Percentiles rank a stretch among this genome's conserved stretches.
These are phyloP conservation scores for Beauveria asiatica DNA, from an alignment of 2,329 filamentous ascomycete species.

Conservation along the genomic window DNA sequence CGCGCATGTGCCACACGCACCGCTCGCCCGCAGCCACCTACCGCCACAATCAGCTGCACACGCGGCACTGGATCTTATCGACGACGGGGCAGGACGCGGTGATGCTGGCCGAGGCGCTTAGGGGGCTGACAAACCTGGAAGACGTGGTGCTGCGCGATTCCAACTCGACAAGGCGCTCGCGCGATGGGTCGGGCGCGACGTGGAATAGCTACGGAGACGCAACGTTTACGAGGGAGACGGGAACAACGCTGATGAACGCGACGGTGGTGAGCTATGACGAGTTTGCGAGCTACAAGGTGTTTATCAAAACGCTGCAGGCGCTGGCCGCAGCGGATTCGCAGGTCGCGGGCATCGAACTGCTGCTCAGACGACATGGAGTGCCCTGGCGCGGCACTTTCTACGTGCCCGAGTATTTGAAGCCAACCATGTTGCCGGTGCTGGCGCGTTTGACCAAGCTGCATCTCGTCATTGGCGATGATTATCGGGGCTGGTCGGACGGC, in stretches of 20 bases:
- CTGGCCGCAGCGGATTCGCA: conserved; percentile 30
- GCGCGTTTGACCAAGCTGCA: conserved; percentile 36
- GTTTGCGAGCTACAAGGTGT: conserved; percentile 15
- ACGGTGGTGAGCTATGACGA: not conserved
- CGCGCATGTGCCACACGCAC: conserved; percentile 2
- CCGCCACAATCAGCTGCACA: conserved; percentile 4
- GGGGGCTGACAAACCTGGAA: conserved; percentile 43
- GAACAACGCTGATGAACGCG: not conserved
- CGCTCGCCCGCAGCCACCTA: not conserved
- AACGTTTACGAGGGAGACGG: conserved; percentile 17
- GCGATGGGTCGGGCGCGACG: conserved; percentile 32
- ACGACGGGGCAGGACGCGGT: conserved; percentile 38
- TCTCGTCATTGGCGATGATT: conserved; percentile 13
- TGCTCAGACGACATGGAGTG: not conserved
- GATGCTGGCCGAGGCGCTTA: conserved; percentile 49
- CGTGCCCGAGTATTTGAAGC: conserved; percentile 31
- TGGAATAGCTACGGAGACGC: conserved; percentile 50
- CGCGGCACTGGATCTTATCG: conserved; percentile 20
- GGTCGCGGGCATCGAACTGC: conserved; percentile 38
- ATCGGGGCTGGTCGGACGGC: not conserved
- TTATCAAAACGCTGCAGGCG: conserved; percentile 33
- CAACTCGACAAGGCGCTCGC: conserved; percentile 36
- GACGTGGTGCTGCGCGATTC: conserved; percentile 53
- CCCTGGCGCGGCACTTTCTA: conserved; percentile 36
- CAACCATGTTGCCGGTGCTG: conserved; percentile 32